A percentile compares a stretch with the other conserved stretches of the same genome.
Evolutionary conservation across 768 basidiomycete species (phyloP).

Genomic region (Hortiboletus campestris): DNA sequence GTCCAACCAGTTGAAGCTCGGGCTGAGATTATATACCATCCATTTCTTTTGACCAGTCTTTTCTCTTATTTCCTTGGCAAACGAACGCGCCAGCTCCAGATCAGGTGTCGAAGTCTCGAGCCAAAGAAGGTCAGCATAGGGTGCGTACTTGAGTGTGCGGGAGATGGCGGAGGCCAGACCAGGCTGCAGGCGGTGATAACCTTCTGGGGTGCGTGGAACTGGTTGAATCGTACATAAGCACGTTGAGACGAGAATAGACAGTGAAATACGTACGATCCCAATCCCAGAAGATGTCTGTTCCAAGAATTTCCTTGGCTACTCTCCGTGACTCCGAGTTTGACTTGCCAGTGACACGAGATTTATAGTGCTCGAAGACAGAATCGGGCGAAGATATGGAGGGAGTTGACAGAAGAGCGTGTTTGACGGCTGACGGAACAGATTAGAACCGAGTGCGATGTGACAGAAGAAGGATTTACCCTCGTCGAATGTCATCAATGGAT

Average conservation of each 20-base stretch:
- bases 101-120: conserved; percentile 90
- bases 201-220: conserved; percentile 89
- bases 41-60: conserved; percentile 61
- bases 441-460: conserved; percentile 36
- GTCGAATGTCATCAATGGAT: conserved; percentile 79
- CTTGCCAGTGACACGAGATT: conserved; percentile 55
- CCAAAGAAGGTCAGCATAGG: conserved; percentile 89
- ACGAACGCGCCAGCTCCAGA: conserved; percentile 72
- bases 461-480: conserved; percentile 59
- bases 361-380: conserved; percentile 57
- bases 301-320: conserved; percentile 69
- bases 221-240: conserved; percentile 2
- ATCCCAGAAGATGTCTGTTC: conserved; percentile 73
- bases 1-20: conserved; percentile 90
- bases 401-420: conserved; percentile 16
- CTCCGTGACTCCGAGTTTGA: conserved; percentile 71
- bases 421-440: conserved; percentile 20
- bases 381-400: conserved; percentile 31
- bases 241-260: background rate
- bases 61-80: conserved; percentile 72
- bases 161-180: conserved; percentile 82
- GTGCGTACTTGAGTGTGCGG: conserved; percentile 75
- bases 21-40: conserved; percentile 93
- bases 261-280: conserved; percentile 68
- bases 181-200: conserved; percentile 84